Base-by-base conservation (phyloP, 345 rosid genomes). In the Eucalyptus sp. region DNA sequence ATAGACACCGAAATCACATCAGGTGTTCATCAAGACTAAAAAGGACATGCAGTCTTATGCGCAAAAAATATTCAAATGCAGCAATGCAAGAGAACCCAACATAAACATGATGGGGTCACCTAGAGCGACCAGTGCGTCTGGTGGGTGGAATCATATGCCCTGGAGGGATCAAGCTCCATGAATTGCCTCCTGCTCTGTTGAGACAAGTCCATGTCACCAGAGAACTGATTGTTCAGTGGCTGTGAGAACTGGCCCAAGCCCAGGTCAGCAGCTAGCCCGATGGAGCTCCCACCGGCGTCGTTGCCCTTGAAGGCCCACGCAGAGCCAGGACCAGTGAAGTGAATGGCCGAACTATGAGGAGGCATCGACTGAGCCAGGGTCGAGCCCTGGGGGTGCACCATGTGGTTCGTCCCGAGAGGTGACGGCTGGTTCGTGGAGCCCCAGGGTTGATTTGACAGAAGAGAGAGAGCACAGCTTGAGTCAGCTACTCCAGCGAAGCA, bases 391-490 rank as follows among this genome's bases (percentile, higher is more conserved):
- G 84, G 84, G 29, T 76, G 84, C 84, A 76, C 48, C 89, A 93
- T 86, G 94, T 91, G 87, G 89, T 87, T 91, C 86, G 88, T 90
- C 88, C 88, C 91, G 44, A 91, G 92, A 91, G 91, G 91, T 48
- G 91, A 86, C 87, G 91, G 58, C 88, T 88, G 94, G 89, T 91
- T 89, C 64, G 91, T 91, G 60, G 94, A 58, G 93, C 92, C 92
- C 96, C 95, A 94, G 90, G 93, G 94, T 93, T 96, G 96, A 92
- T 95, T 97, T 97, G 99, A 98, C 99, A 97, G 99, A 98, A 97
- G 99, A 97, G 99, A 97, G 99, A 97, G 99, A 97, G 99, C 99
- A 96, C 99, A 92, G 93, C 88, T 94, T 62, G 99, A 96, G 91
- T 97, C 95, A 41, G 93, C 88, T 51, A 94, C 93, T 88, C 95